phyloP scores from a whole-genome alignment of 176 grass and related monocot genomes.

The Carex kokanica region DNA sequence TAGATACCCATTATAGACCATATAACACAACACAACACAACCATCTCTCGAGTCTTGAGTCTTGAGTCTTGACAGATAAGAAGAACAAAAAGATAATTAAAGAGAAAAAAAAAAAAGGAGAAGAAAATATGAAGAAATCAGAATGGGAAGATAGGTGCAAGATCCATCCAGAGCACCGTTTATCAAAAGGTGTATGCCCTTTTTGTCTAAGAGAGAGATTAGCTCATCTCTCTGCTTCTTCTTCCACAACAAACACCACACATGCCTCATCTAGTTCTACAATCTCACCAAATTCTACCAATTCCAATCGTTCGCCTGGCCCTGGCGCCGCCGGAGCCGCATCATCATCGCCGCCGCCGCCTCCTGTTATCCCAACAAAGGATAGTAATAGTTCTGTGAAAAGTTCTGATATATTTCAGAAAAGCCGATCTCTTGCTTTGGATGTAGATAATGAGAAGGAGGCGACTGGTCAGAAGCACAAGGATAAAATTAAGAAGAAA shows the following conservation, averaged over 20 bases:
- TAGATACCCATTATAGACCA: too few relatives aligned
- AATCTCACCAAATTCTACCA: constrained; percentile 31
- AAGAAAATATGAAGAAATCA: constrained; percentile 48
- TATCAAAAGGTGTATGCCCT: constrained; percentile 82
- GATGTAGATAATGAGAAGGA: constrained; percentile 17
- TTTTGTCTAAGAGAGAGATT: constrained; percentile 76
- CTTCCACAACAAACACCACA: constrained; percentile 56
- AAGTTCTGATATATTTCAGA: constrained; percentile 13
- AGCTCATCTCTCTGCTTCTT: constrained; percentile 60
- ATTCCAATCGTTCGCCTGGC: constrained; percentile 28
- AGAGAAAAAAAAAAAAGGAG: background rate
- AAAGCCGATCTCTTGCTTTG: constrained; percentile 31
- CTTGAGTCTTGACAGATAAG: background rate
- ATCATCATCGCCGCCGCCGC: constrained; percentile 16
- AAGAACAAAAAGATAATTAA: background rate
- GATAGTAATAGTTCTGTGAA: constrained; percentile 42
- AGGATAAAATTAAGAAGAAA: constrained; percentile 48
- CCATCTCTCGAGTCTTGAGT: too few relatives aligned
- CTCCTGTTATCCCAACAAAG: constrained; percentile 27
- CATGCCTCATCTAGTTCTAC: constrained; percentile 42
- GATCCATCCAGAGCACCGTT: constrained; percentile 69
- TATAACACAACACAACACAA: too few relatives aligned
- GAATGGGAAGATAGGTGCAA: constrained; percentile 74
- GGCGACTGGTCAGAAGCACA: background rate
- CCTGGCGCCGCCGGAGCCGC: constrained; percentile 1